phyloP scores from a whole-genome alignment of 1,284 basidiomycete genomes.

The Moesziomyces aphidis region DNA sequence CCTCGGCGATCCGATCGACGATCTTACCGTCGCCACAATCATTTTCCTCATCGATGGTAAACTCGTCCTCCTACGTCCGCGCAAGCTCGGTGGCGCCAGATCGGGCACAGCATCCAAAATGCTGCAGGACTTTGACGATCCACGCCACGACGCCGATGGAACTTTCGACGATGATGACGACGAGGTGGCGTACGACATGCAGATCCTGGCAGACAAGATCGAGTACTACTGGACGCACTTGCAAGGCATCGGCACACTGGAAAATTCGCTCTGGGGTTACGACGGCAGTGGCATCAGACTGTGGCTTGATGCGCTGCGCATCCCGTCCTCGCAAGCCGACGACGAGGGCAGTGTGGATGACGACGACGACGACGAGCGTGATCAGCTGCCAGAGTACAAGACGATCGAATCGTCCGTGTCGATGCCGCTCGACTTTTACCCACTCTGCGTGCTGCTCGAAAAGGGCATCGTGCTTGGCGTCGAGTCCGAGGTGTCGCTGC shows the following conservation, averaged over 20 bases:
- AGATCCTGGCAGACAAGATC: constrained; percentile 92
- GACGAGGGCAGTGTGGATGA: constrained; percentile 16
- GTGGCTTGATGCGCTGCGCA: constrained; percentile 94
- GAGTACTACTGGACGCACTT: constrained; percentile 99
- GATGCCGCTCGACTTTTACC: constrained; percentile 92
- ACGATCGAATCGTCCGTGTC: constrained; percentile 91
- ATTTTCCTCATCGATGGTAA: constrained; percentile 96
- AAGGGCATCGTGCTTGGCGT: constrained; percentile 98
- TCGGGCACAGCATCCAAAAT: constrained; percentile 1
- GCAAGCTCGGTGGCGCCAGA: constrained; percentile 37
- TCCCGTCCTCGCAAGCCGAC: constrained; percentile 70
- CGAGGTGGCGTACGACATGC: constrained; percentile 97
- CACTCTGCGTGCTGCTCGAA: constrained; percentile 95
- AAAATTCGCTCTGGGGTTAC: constrained; percentile 97
- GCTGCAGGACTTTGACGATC: constrained; percentile 28
- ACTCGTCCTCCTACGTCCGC: constrained; percentile 79
- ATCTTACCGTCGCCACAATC: constrained; percentile 92
- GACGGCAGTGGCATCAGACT: constrained; percentile 89
- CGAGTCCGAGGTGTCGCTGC: constrained; percentile 84
- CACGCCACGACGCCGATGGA: constrained; percentile 10
- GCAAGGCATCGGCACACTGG: constrained; percentile 87
- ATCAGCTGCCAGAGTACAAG: constrained; percentile 69
- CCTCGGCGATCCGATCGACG: constrained; percentile 91
- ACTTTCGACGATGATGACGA: constrained; percentile 74
- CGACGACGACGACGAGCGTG: constrained; percentile 57